A percentile compares a stretch with the other conserved stretches of the same genome.
Conservation (phyloP, 192 early-diverging fungal species). For the Coemansia sp. region DNA sequence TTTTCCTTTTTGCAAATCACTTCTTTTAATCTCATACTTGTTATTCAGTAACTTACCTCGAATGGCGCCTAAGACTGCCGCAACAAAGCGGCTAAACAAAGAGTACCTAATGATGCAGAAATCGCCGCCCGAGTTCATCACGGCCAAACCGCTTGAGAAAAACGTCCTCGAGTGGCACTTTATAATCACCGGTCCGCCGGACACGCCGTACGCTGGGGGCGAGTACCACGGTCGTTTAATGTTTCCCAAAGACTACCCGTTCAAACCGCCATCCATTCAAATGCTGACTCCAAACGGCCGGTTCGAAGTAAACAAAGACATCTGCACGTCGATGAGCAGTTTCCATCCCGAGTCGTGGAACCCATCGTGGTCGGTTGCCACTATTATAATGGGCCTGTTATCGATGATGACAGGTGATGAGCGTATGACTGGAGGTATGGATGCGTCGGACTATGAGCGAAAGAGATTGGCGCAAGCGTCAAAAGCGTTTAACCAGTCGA, state of each 20-base stretch:
- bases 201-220: constrained; percentile 82
- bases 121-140: constrained; percentile 84
- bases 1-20: not conserved
- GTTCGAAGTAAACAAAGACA: constrained; percentile 91
- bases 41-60: not conserved
- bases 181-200: constrained; percentile 84
- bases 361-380: constrained; percentile 95
- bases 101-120: constrained; percentile 73
- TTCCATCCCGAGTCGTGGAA: constrained; percentile 96
- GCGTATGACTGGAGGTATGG: constrained; percentile 77
- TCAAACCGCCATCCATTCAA: constrained; percentile 80
- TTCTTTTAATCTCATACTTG: not conserved
- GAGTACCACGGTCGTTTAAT: constrained; percentile 89
- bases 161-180: constrained; percentile 99
- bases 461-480: constrained; percentile 61
- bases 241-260: constrained; percentile 94
- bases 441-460: constrained; percentile 68
- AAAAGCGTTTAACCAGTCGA: constrained; percentile 22
- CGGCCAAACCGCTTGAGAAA: constrained; percentile 88
- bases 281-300: constrained; percentile 82
- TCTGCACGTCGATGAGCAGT: constrained; percentile 90
- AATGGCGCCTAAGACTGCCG: constrained; percentile 75
- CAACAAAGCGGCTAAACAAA: constrained; percentile 71
- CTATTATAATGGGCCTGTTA: constrained; percentile 83
- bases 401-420: constrained; percentile 88